These are phyloP conservation scores for Fimicolochytrium jonesii DNA, from an alignment of 192 early-diverging fungal species.

Conservation along the genomic window DNA sequence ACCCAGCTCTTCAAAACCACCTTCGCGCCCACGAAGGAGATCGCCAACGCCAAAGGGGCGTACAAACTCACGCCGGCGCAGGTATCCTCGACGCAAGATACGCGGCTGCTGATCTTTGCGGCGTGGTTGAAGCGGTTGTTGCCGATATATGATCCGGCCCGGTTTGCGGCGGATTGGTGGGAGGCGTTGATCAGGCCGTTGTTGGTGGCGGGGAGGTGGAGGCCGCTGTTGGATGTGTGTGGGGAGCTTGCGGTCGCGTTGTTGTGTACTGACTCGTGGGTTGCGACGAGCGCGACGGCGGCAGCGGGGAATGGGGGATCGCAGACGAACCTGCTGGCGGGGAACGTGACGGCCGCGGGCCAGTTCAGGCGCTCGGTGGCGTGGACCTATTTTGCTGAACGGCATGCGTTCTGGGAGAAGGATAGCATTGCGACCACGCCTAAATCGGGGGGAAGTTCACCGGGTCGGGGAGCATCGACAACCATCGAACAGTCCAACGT, in stretches of 20 bases:
- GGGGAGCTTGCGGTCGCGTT: background rate
- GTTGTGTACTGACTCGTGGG: background rate
- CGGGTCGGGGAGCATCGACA: background rate
- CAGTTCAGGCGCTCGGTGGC: conserved; percentile 8
- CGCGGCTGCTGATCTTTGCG: conserved; percentile 1
- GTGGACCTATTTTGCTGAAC: conserved; percentile 2
- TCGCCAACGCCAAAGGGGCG: background rate
- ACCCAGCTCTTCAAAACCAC: conserved; percentile 3
- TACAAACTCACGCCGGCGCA: conserved; percentile 5
- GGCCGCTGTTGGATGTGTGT: conserved; percentile 6
- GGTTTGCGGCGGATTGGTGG: conserved; percentile 24
- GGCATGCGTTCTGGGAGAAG: background rate
- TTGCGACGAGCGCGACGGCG: background rate
- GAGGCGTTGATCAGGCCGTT: conserved; percentile 11
- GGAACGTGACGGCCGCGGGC: background rate
- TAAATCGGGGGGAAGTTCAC: background rate
- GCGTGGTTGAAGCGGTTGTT: conserved; percentile 14
- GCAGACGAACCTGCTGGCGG: too few species aligned
- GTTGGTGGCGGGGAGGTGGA: conserved; percentile 2
- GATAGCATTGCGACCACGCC: too few species aligned
- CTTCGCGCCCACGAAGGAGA: background rate
- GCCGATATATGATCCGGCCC: conserved; percentile 21
- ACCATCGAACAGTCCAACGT: background rate
- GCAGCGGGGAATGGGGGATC: too few species aligned
- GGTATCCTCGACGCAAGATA: conserved; percentile 9